phyloP scores from a whole-genome alignment of 768 basidiomycete species.

The Daedaleopsis nitida region DNA sequence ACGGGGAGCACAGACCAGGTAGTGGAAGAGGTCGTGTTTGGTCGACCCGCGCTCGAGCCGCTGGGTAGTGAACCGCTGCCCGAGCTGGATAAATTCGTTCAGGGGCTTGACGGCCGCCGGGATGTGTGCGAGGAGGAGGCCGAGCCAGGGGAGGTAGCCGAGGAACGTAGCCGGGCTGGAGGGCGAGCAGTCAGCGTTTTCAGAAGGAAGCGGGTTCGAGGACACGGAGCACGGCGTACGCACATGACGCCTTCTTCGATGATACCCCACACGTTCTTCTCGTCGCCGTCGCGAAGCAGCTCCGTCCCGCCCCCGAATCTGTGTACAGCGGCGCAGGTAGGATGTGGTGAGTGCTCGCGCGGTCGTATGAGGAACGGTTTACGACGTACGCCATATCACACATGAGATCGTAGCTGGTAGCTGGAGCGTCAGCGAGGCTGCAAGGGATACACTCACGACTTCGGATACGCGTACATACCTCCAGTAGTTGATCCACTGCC shows the following conservation, averaged over 20 bases:
- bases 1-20: slow-evolving; percentile 37
- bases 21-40: slow-evolving; percentile 41
- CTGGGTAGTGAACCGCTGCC: slow-evolving; percentile 6
- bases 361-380: too few species aligned
- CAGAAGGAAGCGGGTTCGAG: too few species aligned
- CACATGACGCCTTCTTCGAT: not conserved
- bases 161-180: not conserved
- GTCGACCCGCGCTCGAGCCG: slow-evolving; percentile 23
- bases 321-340: too few species aligned
- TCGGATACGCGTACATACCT: slow-evolving; percentile 34
- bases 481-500: slow-evolving; percentile 42
- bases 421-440: not conserved
- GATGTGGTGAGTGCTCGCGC: too few species aligned
- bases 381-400: slow-evolving; percentile 39
- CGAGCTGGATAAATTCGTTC: slow-evolving; percentile 5
- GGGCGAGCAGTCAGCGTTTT: not conserved
- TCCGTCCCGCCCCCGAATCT: slow-evolving; percentile 41
- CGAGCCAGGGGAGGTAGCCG: slow-evolving; percentile 7
- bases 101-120: not conserved
- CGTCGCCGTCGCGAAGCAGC: slow-evolving; percentile 43
- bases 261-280: slow-evolving; percentile 44
- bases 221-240: too few species aligned
- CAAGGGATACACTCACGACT: not conserved
- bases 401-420: slow-evolving; percentile 46
- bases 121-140: not conserved